Evolutionary conservation across 495 filamentous ascomycete species (phyloP).

Genomic region (Ramalina peruviana): DNA sequence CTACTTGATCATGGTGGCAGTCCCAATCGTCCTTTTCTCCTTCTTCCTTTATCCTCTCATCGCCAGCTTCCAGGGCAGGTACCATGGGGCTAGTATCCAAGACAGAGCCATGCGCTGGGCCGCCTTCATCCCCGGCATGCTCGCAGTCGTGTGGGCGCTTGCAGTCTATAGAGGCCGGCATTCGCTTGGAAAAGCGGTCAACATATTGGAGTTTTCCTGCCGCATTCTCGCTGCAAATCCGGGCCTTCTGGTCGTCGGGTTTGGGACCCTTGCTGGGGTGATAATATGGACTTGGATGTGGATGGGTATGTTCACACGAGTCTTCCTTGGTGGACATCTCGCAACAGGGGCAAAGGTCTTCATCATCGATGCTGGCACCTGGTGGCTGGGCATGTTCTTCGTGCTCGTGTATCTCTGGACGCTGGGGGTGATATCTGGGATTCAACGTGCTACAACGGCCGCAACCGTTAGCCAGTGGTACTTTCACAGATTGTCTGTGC

Average conservation of each 20-base stretch:
- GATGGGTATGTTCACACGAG: constrained; percentile 90
- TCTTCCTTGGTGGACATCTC: constrained; percentile 79
- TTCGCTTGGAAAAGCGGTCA: constrained; percentile 63
- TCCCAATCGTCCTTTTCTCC: constrained; percentile 70
- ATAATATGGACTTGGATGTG: constrained; percentile 89
- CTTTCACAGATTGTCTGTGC: constrained; percentile 78
- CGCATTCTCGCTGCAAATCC: constrained; percentile 77
- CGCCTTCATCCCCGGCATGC: constrained; percentile 57
- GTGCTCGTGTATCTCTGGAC: constrained; percentile 93
- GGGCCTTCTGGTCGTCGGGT: constrained; percentile 66
- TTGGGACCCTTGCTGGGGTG: constrained; percentile 59
- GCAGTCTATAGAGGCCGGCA: constrained; percentile 65
- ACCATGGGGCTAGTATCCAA: constrained; percentile 58
- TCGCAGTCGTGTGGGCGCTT: constrained; percentile 68
- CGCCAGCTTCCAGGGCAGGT: constrained; percentile 66
- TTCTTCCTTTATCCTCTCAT: constrained; percentile 87
- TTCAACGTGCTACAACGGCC: constrained; percentile 82
- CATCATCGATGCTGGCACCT: constrained; percentile 71
- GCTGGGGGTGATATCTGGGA: constrained; percentile 64
- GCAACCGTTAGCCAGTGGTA: constrained; percentile 98
- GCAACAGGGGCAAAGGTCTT: constrained; percentile 44
- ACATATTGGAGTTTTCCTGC: constrained; percentile 81
- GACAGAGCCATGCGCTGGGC: constrained; percentile 84
- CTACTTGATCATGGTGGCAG: constrained; percentile 61
- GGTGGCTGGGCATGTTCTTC: constrained; percentile 84